Conservation (phyloP, 2,329 filamentous ascomycete genomes). For the Lachnellula hyalina region DNA sequence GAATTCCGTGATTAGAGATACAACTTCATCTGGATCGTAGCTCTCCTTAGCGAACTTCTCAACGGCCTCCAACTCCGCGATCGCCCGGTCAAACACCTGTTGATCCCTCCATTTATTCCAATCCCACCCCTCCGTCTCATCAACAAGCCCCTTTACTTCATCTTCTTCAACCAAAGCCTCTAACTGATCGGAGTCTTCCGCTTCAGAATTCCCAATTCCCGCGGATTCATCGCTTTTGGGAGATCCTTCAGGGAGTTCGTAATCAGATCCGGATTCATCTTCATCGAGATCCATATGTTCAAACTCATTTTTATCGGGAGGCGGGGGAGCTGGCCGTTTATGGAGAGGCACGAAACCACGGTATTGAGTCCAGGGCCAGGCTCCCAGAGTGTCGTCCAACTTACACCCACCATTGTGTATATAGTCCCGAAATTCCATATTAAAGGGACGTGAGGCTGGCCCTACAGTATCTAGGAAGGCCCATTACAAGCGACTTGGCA, state of each 20-base stretch:
- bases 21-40: slow-evolving; percentile 4
- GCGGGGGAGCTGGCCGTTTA: neutral
- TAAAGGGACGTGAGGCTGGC: too few relatives aligned
- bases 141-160: neutral
- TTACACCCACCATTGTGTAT: neutral
- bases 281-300: neutral
- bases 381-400: neutral
- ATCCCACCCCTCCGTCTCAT: neutral
- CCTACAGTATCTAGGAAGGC: too few relatives aligned
- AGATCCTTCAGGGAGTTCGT: neutral
- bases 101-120: neutral
- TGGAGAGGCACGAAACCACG: neutral
- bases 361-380: neutral
- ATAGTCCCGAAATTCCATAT: neutral
- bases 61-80: neutral
- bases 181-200: neutral
- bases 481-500: too few relatives aligned
- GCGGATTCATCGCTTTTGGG: neutral
- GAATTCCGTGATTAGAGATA: slow-evolving; percentile 2
- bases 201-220: neutral
- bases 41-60: neutral
- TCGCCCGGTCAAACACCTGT: neutral
- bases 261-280: neutral
- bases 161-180: neutral
- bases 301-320: neutral